phyloP scores from a whole-genome alignment of 140 eudicot genomes.

The Flaveria floridana region DNA sequence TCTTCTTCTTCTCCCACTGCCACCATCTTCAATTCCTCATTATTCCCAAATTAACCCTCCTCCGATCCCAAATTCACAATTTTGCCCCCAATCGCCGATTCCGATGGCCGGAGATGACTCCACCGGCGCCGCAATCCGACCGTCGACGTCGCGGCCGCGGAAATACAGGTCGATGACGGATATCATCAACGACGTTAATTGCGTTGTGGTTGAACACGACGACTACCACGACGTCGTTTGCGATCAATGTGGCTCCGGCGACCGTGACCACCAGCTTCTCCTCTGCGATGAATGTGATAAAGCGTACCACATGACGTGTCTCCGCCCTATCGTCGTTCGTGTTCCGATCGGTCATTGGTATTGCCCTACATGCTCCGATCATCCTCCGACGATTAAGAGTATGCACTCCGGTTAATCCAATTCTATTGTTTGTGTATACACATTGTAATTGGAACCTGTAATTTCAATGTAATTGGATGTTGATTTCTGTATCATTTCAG shows the following conservation, averaged over 20 bases:
- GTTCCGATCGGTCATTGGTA: constrained; percentile 75
- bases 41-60: constrained; percentile 40
- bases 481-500: constrained; percentile 33
- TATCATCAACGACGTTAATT: constrained; percentile 47
- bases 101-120: constrained; percentile 31
- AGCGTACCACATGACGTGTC: constrained; percentile 71
- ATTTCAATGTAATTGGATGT: too few species aligned
- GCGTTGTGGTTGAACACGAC: constrained; percentile 30
- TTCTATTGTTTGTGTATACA: constrained; percentile 8
- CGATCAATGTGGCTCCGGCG: constrained; percentile 79
- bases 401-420: constrained; percentile 20
- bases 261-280: constrained; percentile 54
- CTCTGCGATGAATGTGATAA: constrained; percentile 74
- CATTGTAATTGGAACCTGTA: constrained; percentile 19
- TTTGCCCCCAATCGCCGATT: constrained; percentile 12
- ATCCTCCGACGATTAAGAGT: constrained; percentile 49
- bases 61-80: constrained; percentile 29
- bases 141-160: constrained; percentile 29
- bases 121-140: constrained; percentile 24
- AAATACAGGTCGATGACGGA: constrained; percentile 55
- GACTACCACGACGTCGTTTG: constrained; percentile 47
- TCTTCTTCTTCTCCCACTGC: constrained; percentile 29
- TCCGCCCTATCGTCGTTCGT: constrained; percentile 74
- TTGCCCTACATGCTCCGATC: constrained; percentile 62
- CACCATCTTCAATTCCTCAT: constrained; percentile 24